These are phyloP conservation scores for Xerocomus brunneocitrinus DNA, from an alignment of 768 basidiomycete genomes.

Conservation along the genomic window DNA sequence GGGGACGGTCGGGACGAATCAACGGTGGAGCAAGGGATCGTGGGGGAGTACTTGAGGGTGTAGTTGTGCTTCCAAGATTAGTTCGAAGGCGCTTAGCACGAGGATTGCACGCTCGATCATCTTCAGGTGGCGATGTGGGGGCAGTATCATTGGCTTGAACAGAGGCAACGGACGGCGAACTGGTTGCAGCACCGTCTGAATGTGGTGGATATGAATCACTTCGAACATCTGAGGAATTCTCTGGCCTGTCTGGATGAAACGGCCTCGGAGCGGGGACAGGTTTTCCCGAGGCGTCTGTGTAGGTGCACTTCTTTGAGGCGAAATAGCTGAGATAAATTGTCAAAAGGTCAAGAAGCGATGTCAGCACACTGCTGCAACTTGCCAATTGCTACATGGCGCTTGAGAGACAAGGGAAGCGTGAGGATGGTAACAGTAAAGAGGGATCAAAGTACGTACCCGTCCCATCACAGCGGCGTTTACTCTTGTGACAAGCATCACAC, in stretches of 20 bases:
- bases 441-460: slow-evolving; percentile 46
- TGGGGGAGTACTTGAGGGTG: slow-evolving; percentile 25
- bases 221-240: slow-evolving; percentile 25
- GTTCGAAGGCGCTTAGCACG: slow-evolving; percentile 53
- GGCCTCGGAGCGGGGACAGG: slow-evolving; percentile 70
- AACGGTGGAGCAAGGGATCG: slow-evolving; percentile 35
- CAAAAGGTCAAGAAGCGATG: background rate
- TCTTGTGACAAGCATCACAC: slow-evolving; percentile 82
- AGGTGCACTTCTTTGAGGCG: slow-evolving; percentile 76
- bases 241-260: slow-evolving; percentile 40
- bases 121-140: slow-evolving; percentile 28
- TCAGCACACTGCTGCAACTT: slow-evolving; percentile 12
- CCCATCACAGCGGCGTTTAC: slow-evolving; percentile 80
- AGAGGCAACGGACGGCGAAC: slow-evolving; percentile 13
- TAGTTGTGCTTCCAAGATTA: slow-evolving; percentile 36
- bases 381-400: slow-evolving; percentile 86
- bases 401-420: slow-evolving; percentile 13
- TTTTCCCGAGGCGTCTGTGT: slow-evolving; percentile 75
- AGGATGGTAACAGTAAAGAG: slow-evolving; percentile 3
- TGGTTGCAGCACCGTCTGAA: slow-evolving; percentile 9
- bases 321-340: slow-evolving; percentile 51
- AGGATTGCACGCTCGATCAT: slow-evolving; percentile 37
- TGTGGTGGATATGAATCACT: slow-evolving; percentile 14
- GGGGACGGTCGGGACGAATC: slow-evolving; percentile 37
- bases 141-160: slow-evolving; percentile 12